Evolutionary conservation across 768 basidiomycete species (phyloP).

Genomic region (Mycena polygramma): DNA sequence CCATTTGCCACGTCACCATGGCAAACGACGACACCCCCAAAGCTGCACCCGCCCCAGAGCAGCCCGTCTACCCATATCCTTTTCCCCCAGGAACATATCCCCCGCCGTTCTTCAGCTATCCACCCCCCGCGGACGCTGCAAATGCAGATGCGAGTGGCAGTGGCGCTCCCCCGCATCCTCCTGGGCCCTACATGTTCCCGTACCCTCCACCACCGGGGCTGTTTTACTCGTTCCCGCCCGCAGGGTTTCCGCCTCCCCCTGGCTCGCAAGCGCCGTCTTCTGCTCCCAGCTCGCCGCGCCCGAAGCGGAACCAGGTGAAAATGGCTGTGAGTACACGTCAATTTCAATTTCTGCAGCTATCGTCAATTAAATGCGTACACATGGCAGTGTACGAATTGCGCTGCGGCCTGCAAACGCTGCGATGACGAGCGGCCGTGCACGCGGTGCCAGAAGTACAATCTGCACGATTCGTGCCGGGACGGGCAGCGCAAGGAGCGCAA

Average conservation of each 20-base stretch:
- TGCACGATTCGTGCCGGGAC: constrained; percentile 83
- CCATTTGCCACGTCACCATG: constrained; percentile 20
- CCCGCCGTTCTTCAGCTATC: constrained; percentile 32
- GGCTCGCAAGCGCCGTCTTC: not conserved
- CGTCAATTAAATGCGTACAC: not conserved
- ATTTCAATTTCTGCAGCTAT: not conserved
- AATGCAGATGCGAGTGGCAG: constrained; percentile 23
- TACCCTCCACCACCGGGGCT: constrained; percentile 31
- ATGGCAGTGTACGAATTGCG: constrained; percentile 84
- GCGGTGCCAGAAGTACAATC: constrained; percentile 91
- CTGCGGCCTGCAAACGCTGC: constrained; percentile 90
- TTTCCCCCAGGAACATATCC: constrained; percentile 25
- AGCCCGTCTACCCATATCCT: constrained; percentile 27
- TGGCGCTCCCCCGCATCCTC: constrained; percentile 12
- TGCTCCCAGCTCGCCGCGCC: constrained; percentile 51
- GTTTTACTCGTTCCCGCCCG: constrained; percentile 29
- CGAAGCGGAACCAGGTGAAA: constrained; percentile 91
- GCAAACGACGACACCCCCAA: constrained; percentile 22
- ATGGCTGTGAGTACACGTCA: constrained; percentile 68
- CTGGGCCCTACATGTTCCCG: constrained; percentile 30
- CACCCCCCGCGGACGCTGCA: constrained; percentile 26
- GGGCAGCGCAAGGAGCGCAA: constrained; percentile 95
- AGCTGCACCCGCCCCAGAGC: constrained; percentile 17
- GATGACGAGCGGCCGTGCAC: constrained; percentile 91
- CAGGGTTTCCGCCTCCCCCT: constrained; percentile 16